phyloP scores from a whole-genome alignment of 176 grass and related monocot genomes.

The Leersia perrieri region DNA sequence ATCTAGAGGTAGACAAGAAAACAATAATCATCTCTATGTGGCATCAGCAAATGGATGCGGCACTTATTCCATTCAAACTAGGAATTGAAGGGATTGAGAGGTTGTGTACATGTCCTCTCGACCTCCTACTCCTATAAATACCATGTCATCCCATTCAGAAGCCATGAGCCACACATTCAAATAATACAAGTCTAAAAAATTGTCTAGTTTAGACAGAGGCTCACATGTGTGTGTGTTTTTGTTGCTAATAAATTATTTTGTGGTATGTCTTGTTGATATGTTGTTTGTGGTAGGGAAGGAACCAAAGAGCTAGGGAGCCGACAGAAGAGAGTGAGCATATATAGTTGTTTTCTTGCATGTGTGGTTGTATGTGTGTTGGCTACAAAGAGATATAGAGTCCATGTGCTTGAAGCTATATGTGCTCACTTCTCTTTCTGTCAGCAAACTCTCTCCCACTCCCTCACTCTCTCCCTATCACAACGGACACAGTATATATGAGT shows the following conservation, averaged over 20 bases:
- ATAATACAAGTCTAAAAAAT: conserved; percentile 29
- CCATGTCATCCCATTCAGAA: conserved; percentile 22
- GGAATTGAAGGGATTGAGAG: neutral
- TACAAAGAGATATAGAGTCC: neutral
- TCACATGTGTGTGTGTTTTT: conserved; percentile 5
- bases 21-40: neutral
- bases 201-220: neutral
- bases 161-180: conserved; percentile 28
- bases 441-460: neutral
- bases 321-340: conserved; percentile 52
- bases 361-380: neutral
- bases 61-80: conserved; percentile 26
- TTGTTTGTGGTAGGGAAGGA: neutral
- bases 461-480: neutral
- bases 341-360: conserved; percentile 49
- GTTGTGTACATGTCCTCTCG: neutral
- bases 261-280: neutral
- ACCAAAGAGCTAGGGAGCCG: neutral
- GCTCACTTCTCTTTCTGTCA: conserved; percentile 26
- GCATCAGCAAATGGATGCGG: neutral
- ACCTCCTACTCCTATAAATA: conserved; percentile 42
- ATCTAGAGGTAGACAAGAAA: neutral
- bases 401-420: conserved; percentile 44
- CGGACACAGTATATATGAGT: neutral
- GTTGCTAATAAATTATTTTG: neutral